Evolutionary conservation across 495 filamentous ascomycete species (phyloP).

Genomic region (Aeminium ludgeri): DNA sequence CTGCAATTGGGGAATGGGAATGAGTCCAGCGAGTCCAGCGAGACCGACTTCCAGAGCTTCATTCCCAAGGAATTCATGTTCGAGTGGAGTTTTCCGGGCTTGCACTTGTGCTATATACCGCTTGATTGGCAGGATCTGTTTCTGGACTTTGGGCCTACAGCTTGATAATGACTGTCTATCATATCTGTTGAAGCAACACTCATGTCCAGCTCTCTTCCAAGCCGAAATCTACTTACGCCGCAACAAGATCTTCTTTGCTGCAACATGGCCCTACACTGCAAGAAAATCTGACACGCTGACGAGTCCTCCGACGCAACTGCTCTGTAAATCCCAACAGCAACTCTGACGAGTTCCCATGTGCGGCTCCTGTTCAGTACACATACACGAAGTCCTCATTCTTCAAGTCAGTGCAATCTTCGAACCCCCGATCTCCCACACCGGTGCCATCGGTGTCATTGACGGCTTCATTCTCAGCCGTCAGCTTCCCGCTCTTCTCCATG

Average conservation of each 20-base stretch:
- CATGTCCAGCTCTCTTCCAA: too few species aligned
- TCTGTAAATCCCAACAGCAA: too few species aligned
- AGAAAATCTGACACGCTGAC: too few species aligned
- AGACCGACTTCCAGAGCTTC: conserved; percentile 35
- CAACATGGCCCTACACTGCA: too few species aligned
- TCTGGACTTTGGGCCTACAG: conserved; percentile 6
- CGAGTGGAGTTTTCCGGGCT: conserved; percentile 38
- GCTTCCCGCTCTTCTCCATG: conserved; percentile 15
- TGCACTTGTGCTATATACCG: conserved; percentile 37
- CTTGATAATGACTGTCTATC: not conserved
- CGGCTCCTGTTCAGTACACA: conserved; percentile 16
- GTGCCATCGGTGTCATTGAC: conserved; percentile 3
- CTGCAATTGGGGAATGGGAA: conserved; percentile 7
- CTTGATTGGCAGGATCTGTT: conserved; percentile 18
- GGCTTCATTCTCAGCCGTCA: conserved; percentile 10
- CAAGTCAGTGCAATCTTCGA: conserved; percentile 21
- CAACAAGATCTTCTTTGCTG: too few species aligned
- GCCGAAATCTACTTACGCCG: too few species aligned
- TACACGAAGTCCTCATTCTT: conserved; percentile 25
- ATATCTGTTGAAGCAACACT: too few species aligned
- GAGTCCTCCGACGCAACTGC: too few species aligned
- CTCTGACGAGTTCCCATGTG: too few species aligned
- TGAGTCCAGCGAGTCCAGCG: conserved; percentile 5
- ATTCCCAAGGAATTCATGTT: conserved; percentile 35
- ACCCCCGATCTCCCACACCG: conserved; percentile 19